Evolutionary conservation across 2,329 filamentous ascomycete genomes (phyloP).

Genomic region (Exophiala xenobiotica): DNA sequence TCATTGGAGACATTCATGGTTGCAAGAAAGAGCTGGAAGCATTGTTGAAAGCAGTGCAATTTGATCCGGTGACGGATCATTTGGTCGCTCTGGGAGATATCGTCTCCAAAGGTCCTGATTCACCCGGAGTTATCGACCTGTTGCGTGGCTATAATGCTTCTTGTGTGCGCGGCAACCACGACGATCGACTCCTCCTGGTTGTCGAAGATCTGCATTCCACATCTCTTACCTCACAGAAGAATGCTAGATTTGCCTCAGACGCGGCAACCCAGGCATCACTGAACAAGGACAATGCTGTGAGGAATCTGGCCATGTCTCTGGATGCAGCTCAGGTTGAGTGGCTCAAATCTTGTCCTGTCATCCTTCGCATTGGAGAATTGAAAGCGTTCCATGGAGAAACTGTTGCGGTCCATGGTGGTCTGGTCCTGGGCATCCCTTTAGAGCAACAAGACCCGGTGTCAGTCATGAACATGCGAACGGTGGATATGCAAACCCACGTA

Average conservation of each 20-base stretch:
- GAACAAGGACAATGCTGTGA: slow-evolving; percentile 41
- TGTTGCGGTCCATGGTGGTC: slow-evolving; percentile 78
- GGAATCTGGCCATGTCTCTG: slow-evolving; percentile 58
- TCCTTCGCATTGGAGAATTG: slow-evolving; percentile 68
- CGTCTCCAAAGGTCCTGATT: slow-evolving; percentile 84
- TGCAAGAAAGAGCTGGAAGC: slow-evolving; percentile 64
- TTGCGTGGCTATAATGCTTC: slow-evolving; percentile 72
- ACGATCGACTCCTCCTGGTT: slow-evolving; percentile 76
- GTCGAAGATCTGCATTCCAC: slow-evolving; percentile 48
- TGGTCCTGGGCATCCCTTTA: slow-evolving; percentile 72
- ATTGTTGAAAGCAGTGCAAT: slow-evolving; percentile 67
- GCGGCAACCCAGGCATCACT: neutral
- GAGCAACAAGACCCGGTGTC: slow-evolving; percentile 72
- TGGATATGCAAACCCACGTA: slow-evolving; percentile 62
- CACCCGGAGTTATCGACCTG: slow-evolving; percentile 70
- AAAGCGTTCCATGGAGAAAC: slow-evolving; percentile 59
- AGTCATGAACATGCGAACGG: slow-evolving; percentile 89
- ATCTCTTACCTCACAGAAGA: slow-evolving; percentile 21
- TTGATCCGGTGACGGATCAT: slow-evolving; percentile 64
- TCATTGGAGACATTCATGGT: slow-evolving; percentile 92
- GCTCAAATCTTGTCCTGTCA: slow-evolving; percentile 72
- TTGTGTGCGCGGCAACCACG: slow-evolving; percentile 87
- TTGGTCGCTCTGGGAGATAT: slow-evolving; percentile 76
- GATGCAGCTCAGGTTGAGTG: slow-evolving; percentile 63
- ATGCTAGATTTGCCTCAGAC: neutral